Percentiles rank a stretch among this genome's conserved stretches.
These are phyloP conservation scores for Penicillium occitanis DNA, from an alignment of 2,329 filamentous ascomycete genomes.

Conservation along the genomic window DNA sequence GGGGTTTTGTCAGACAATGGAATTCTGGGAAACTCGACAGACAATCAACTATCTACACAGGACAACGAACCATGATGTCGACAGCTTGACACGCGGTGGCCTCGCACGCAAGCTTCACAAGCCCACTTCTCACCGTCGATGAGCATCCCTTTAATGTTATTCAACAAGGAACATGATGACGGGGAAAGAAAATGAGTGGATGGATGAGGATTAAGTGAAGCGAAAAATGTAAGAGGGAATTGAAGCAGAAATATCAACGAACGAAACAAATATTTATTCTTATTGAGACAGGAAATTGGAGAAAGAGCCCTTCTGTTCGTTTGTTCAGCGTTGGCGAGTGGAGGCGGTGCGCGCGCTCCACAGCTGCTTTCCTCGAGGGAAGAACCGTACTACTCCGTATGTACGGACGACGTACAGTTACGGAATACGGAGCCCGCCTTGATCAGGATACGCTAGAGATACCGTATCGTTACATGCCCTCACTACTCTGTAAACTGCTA, in stretches of 20 bases:
- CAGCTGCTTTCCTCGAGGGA: neutral
- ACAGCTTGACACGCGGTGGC: conserved; percentile 98
- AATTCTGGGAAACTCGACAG: too few species aligned
- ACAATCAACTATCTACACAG: neutral
- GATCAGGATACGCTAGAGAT: neutral
- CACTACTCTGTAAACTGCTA: neutral
- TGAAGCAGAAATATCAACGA: neutral
- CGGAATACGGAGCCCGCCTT: neutral
- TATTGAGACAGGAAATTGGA: neutral
- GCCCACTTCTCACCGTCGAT: conserved; percentile 97
- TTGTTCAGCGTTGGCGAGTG: neutral
- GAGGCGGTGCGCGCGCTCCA: conserved; percentile 11
- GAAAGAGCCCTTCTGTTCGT: neutral
- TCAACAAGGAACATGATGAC: conserved; percentile 21
- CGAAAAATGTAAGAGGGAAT: conserved; percentile 61
- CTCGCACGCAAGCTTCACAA: conserved; percentile 96
- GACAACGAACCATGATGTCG: conserved; percentile 79
- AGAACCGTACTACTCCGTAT: too few species aligned
- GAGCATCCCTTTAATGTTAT: conserved; percentile 59
- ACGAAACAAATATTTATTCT: neutral
- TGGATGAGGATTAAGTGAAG: neutral
- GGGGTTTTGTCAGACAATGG: neutral
- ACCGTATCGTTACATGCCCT: neutral
- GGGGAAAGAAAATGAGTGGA: neutral
- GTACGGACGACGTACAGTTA: neutral